Percentiles rank a stretch among this genome's conserved stretches.
These are phyloP conservation scores for Fraxinus angustifolia DNA, from an alignment of 305 asterid species.

Conservation along the genomic window DNA sequence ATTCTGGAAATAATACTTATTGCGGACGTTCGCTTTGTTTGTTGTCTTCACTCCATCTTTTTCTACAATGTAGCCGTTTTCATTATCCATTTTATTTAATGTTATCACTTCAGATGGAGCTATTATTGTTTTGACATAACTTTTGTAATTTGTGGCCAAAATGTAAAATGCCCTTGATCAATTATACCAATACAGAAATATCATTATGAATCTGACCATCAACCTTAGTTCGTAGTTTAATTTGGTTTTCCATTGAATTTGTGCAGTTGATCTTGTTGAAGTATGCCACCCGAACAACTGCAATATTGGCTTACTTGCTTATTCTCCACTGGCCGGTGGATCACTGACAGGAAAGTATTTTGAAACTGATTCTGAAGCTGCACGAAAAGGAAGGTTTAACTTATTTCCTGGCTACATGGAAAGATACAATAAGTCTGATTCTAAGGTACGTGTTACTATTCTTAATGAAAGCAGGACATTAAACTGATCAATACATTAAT, in stretches of 20 bases:
- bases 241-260: slow-evolving; percentile 18
- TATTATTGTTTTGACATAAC: neutral
- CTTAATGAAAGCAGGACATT: neutral
- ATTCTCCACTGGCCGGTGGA: slow-evolving; percentile 89
- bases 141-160: neutral
- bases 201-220: neutral
- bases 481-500: neutral
- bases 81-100: neutral
- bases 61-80: neutral
- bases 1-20: neutral
- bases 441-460: slow-evolving; percentile 47
- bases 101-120: neutral
- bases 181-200: neutral
- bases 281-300: slow-evolving; percentile 87
- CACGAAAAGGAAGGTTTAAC: slow-evolving; percentile 68
- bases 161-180: neutral
- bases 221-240: neutral
- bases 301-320: slow-evolving; percentile 85
- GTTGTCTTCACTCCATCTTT: neutral
- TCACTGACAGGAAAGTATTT: slow-evolving; percentile 76
- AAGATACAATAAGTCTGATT: slow-evolving; percentile 68
- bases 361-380: slow-evolving; percentile 68
- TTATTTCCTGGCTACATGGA: slow-evolving; percentile 92
- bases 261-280: slow-evolving; percentile 84
- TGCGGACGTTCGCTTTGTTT: neutral